phyloP scores from a whole-genome alignment of 495 filamentous ascomycete species.

The Penicillium salamii region DNA sequence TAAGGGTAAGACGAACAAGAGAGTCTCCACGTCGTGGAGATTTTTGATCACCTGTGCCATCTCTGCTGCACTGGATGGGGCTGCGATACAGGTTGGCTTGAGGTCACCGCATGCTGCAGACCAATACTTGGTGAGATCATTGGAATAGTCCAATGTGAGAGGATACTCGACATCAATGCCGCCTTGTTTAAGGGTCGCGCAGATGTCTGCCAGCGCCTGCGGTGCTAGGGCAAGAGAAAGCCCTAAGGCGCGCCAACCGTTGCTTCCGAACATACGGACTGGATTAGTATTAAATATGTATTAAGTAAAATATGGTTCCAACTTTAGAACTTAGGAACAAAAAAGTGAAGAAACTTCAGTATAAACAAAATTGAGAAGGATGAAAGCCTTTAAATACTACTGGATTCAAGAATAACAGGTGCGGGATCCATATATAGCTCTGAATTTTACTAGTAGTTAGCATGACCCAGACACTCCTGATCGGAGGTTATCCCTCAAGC shows the following conservation, averaged over 20 bases:
- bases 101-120: constrained; percentile 40
- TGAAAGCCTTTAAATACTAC: too few relatives aligned
- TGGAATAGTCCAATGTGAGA: constrained; percentile 24
- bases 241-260: constrained; percentile 19
- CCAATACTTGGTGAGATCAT: constrained; percentile 37
- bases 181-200: constrained; percentile 28
- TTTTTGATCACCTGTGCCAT: constrained; percentile 37
- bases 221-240: constrained; percentile 21
- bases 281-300: too few relatives aligned
- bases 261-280: constrained; percentile 17
- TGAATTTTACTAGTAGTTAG: not conserved
- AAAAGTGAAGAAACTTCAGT: not conserved
- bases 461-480: too few relatives aligned
- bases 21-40: constrained; percentile 33
- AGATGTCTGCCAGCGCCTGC: constrained; percentile 32
- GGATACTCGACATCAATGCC: constrained; percentile 30
- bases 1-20: constrained; percentile 18
- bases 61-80: constrained; percentile 34
- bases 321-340: too few relatives aligned
- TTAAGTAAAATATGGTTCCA: too few relatives aligned
- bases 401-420: too few relatives aligned
- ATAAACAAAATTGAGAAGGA: too few relatives aligned
- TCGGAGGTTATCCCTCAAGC: constrained; percentile 8
- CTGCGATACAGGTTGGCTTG: constrained; percentile 39
- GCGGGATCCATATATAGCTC: constrained; percentile 3